Evolutionary conservation across 805 yeast species (phyloP).

Genomic region (Candida loeiensis): DNA sequence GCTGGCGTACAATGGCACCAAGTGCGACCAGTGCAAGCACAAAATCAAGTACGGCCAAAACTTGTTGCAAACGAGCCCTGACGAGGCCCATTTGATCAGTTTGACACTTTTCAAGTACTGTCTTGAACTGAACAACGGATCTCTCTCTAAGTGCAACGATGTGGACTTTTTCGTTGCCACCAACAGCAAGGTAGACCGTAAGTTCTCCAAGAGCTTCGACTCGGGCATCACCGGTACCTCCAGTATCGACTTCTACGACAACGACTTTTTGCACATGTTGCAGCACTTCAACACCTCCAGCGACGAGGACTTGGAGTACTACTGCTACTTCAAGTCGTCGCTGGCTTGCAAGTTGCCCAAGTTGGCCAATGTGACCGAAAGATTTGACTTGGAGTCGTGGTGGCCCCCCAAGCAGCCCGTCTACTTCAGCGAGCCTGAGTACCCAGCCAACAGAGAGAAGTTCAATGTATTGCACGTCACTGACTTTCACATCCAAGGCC

Average conservation of each 20-base stretch:
- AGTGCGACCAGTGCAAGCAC: slow-evolving; percentile 36
- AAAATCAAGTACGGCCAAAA: slow-evolving; percentile 28
- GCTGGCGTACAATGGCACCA: slow-evolving; percentile 28
- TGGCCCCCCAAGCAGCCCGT: slow-evolving; percentile 36
- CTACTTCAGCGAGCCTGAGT: slow-evolving; percentile 27
- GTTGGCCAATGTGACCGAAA: slow-evolving; percentile 46
- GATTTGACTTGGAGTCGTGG: slow-evolving; percentile 25
- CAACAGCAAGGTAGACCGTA: slow-evolving; percentile 13
- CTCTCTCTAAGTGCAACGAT: slow-evolving; percentile 31
- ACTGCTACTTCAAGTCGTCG: slow-evolving; percentile 48
- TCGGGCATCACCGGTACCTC: slow-evolving; percentile 25
- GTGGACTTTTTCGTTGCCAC: slow-evolving; percentile 39
- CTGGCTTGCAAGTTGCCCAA: slow-evolving; percentile 49
- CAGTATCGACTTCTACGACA: slow-evolving; percentile 33
- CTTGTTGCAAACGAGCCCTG: slow-evolving; percentile 27
- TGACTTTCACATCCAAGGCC: slow-evolving; percentile 61
- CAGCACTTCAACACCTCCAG: slow-evolving; percentile 34
- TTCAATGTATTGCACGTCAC: slow-evolving; percentile 64
- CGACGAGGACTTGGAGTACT: slow-evolving; percentile 41
- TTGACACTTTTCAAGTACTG: slow-evolving; percentile 37
- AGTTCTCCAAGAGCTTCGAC: slow-evolving; percentile 14
- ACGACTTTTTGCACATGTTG: slow-evolving; percentile 37
- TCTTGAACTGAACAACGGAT: slow-evolving; percentile 23
- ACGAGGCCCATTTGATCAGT: slow-evolving; percentile 32
- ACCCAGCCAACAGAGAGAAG: slow-evolving; percentile 26